Evolutionary conservation across 2,329 filamentous ascomycete species (phyloP).

Genomic region (Rhynchosporium agropyri): DNA sequence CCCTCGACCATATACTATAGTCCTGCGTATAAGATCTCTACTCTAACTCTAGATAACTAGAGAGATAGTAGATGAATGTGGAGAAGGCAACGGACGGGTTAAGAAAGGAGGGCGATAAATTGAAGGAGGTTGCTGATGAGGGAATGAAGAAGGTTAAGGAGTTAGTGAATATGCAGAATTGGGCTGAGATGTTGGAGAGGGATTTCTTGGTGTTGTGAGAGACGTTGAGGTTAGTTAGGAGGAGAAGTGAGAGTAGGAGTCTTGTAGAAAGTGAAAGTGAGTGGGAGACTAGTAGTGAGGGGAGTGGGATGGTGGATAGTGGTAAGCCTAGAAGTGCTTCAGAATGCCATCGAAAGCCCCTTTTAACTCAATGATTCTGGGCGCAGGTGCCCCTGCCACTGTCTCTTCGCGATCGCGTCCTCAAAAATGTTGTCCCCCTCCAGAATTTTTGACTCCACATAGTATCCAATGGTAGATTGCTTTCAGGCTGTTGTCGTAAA

Average conservation of each 20-base stretch:
- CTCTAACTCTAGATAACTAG: slow-evolving; percentile 65
- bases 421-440: neutral
- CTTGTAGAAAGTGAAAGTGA: slow-evolving; percentile 23
- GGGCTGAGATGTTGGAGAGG: slow-evolving; percentile 78
- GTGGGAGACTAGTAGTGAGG: slow-evolving; percentile 18
- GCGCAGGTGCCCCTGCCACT: neutral
- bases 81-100: slow-evolving; percentile 61
- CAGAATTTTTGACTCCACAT: neutral
- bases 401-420: neutral
- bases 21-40: slow-evolving; percentile 71
- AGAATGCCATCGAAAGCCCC: neutral
- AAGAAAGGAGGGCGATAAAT: slow-evolving; percentile 64
- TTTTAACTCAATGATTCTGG: neutral
- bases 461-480: neutral
- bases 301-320: slow-evolving; percentile 18
- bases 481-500: neutral
- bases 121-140: slow-evolving; percentile 63
- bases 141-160: slow-evolving; percentile 72
- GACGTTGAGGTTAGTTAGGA: slow-evolving; percentile 58
- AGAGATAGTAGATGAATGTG: slow-evolving; percentile 68
- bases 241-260: slow-evolving; percentile 41
- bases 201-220: slow-evolving; percentile 67
- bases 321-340: neutral
- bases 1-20: slow-evolving; percentile 69
- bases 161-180: slow-evolving; percentile 82